Evolutionary conservation across 352 stramenopile species (phyloP), one percentile per base, ranked within the genome.

Genomic region (Phytophthora capsici): DNA sequence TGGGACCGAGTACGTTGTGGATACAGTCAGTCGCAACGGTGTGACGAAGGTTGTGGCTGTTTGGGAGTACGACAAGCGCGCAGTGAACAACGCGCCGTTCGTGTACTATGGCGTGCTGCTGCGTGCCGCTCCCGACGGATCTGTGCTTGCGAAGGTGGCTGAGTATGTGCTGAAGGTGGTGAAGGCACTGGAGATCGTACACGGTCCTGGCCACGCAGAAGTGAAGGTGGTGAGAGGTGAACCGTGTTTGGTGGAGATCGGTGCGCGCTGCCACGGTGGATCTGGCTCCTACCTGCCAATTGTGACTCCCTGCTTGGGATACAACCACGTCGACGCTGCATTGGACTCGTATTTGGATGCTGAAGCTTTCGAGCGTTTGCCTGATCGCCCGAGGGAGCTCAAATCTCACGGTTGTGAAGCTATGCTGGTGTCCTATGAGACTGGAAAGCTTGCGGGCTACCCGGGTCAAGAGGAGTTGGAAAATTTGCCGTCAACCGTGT

Each of bases 31-130:
- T 59, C 88, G 90, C 55, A 85, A 98, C 68, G 97, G 97, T 0
- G 71, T 94, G 40, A 89, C 97, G 59, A 99, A 99, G 62, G 87
- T 98, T 32, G 91, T 97, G 28, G 96, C 96, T 4, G 75, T 99
- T 6, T 99, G 96, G 97, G 89, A 97, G 70, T 99, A 99, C 70
- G 96, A 99, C 77, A 99, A 99, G 82, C 82, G 96, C 51, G 75
- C 77, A 4, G 86, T 95, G 26, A 98, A 99, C 69, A 78, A 73
- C 40, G 90, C 91, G 36, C 90, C 93, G 17, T 99, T 98, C 75
- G 96, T 99, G 8, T 99, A 99, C 77, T 98, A 91, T 74, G 90
- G 88, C 37, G 97, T 93, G 2, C 36, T 88, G 17, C 64, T 96
- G 41, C 85, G 86, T 25, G 69, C 81, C 0, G 78, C 83, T 5